These are phyloP conservation scores for Oxytropis ochrocephala DNA, from an alignment of 306 rosid species.

Conservation along the genomic window DNA sequence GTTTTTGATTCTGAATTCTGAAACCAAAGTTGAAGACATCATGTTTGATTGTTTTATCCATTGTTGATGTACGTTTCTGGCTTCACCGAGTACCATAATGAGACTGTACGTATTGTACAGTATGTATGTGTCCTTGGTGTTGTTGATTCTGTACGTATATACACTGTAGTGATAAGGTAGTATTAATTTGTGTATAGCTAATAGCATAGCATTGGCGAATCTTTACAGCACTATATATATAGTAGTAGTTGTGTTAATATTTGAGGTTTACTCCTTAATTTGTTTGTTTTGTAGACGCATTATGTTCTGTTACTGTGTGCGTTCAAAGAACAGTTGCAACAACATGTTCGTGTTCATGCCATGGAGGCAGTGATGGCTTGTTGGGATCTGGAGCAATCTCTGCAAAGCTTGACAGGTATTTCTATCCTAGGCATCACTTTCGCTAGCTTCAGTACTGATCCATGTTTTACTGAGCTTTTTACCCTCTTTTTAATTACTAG, in stretches of 20 bases:
- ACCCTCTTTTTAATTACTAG: background rate
- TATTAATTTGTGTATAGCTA: too few relatives aligned
- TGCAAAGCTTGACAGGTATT: conserved; percentile 77
- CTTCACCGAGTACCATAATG: conserved; percentile 18
- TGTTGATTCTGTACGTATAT: background rate
- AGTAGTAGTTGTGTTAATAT: too few relatives aligned
- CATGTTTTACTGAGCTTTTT: background rate
- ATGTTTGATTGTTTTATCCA: too few relatives aligned
- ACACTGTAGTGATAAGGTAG: too few relatives aligned
- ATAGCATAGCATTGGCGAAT: too few relatives aligned
- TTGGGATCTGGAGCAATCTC: conserved; percentile 88
- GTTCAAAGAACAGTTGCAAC: conserved; percentile 80
- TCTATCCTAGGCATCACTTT: background rate
- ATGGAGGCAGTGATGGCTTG: conserved; percentile 97
- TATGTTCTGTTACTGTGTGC: conserved; percentile 72
- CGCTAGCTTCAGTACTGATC: background rate
- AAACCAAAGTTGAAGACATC: conserved; percentile 19
- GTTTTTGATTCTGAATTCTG: conserved; percentile 23
- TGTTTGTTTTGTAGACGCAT: conserved; percentile 43
- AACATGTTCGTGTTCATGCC: conserved; percentile 84
- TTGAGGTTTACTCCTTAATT: background rate
- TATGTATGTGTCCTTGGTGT: background rate
- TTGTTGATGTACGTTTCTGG: conserved; percentile 26
- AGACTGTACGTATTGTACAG: too few relatives aligned
- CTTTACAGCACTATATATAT: too few relatives aligned